These are phyloP conservation scores for Aureobasidium musti DNA, from an alignment of 2,329 filamentous ascomycete genomes.

Conservation along the genomic window DNA sequence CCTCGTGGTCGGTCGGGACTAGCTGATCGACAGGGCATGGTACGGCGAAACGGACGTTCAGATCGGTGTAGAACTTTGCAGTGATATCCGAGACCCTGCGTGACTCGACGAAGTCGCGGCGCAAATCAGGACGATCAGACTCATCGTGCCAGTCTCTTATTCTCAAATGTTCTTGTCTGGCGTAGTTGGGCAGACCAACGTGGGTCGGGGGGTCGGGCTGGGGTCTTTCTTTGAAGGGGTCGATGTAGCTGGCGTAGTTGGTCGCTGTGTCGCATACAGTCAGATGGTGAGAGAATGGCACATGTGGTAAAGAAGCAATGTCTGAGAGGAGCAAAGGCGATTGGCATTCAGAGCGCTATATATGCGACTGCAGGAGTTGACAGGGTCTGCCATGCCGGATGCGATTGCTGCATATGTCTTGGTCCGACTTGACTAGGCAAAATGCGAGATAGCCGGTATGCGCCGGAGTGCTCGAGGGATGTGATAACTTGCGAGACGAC, in stretches of 20 bases:
- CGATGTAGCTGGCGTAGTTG: slow-evolving; percentile 27
- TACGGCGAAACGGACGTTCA: slow-evolving; percentile 48
- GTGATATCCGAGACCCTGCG: slow-evolving; percentile 20
- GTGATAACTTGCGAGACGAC: slow-evolving; percentile 7
- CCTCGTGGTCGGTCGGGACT: slow-evolving; percentile 38
- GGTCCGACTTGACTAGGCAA: not conserved
- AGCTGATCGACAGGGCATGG: slow-evolving; percentile 46
- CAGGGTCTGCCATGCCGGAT: not conserved
- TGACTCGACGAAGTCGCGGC: slow-evolving; percentile 20
- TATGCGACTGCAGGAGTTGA: not conserved
- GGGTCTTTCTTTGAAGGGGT: slow-evolving; percentile 25
- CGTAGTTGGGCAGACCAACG: slow-evolving; percentile 24
- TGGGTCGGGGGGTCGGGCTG: slow-evolving; percentile 25
- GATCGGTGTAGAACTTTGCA: slow-evolving; percentile 25
- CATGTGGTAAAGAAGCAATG: not conserved
- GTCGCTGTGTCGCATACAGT: slow-evolving; percentile 21
- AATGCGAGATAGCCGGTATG: not conserved
- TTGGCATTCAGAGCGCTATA: slow-evolving; percentile 19
- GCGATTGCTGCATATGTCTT: not conserved
- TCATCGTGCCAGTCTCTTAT: slow-evolving; percentile 25
- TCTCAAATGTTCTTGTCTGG: slow-evolving; percentile 13
- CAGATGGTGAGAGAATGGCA: slow-evolving; percentile 13
- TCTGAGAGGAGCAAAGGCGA: not conserved
- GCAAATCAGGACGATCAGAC: slow-evolving; percentile 16
- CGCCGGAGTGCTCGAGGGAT: not conserved